Evolutionary conservation across 169 alveolate genomes (phyloP).

Genomic region (Plasmodium cynomolgi): DNA sequence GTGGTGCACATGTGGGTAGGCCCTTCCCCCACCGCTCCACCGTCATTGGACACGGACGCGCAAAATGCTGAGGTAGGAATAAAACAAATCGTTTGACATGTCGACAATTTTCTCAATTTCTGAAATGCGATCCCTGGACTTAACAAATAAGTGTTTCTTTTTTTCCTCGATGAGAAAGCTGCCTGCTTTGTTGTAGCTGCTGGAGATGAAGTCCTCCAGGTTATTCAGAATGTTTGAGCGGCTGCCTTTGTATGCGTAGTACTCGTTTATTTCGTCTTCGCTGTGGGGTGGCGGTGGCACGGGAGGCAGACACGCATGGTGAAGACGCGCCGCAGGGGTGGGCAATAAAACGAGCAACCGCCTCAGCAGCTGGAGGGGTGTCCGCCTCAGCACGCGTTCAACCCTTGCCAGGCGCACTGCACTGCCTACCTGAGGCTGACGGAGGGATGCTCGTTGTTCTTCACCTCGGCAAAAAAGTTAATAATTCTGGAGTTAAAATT

Average conservation of each 20-base stretch:
- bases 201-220: conserved; percentile 57
- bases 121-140: conserved; percentile 52
- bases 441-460: conserved; percentile 53
- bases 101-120: conserved; percentile 60
- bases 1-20: background rate
- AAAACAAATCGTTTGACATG: conserved; percentile 34
- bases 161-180: conserved; percentile 55
- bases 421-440: conserved; percentile 15
- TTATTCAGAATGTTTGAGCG: conserved; percentile 50
- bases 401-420: no score
- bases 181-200: conserved; percentile 40
- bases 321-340: background rate
- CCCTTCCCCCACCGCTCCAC: background rate
- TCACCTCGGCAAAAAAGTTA: conserved; percentile 60
- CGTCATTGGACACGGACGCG: conserved; percentile 1
- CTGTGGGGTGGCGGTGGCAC: background rate
- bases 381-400: background rate
- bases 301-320: background rate
- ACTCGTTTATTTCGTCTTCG: conserved; percentile 68
- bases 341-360: background rate
- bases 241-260: conserved; percentile 41
- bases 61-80: conserved; percentile 26
- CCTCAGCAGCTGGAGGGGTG: no score
- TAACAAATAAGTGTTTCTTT: conserved; percentile 42
- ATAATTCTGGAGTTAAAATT: conserved; percentile 35